Evolutionary conservation across 208 protist genomes (phyloP), one percentile per base, ranked within the genome.

Genomic region (Phytomonas francai): DNA sequence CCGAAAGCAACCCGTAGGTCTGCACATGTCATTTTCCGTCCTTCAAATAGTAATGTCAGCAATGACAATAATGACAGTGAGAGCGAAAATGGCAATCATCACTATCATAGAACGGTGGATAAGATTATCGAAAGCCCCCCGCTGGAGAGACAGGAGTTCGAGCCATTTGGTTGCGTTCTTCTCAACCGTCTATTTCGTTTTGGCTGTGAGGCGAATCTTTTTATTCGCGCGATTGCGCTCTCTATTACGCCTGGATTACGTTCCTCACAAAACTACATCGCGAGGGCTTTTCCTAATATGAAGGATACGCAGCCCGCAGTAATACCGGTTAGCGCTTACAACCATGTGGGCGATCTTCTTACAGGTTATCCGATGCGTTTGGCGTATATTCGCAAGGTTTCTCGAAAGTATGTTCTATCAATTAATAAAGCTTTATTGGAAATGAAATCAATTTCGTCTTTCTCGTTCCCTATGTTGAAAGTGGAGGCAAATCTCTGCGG

Each of bases 191-290:
- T 91, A 25, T 77, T 74, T 63, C 64, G 73, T 64, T 78, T 80
- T 57, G 79, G 81, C 30, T 75, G 66, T 65, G 79, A 91, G 42
- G 78, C 80, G 9, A 83, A 87, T 63, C 68, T 90, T 39, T 78
- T 91, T 34, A 49, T 92, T 30, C 85, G 89, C 42, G 71, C 77
- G 19, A 67, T 95, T 31, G 27, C 87, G 9, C 74, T 95, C 56
- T 90, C 83, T 19, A 58, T 91, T 29, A 94, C 89, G 5, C 86
- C 89, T 30, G 83, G 81, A 33, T 69, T 94, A 72, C 84, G 86
- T 3, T 81, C 80, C 7, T 62, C 42, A 14, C 66, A 77, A 58
- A 94, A 94, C 78, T 94, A 92, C 73, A 33, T 87, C 3, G 71
- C 32, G n/a, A n/a, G n/a, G n/a, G n/a, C n/a, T n/a, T n/a, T n/a